phyloP scores from a whole-genome alignment of 805 yeast species.

The Pichia exigua region DNA sequence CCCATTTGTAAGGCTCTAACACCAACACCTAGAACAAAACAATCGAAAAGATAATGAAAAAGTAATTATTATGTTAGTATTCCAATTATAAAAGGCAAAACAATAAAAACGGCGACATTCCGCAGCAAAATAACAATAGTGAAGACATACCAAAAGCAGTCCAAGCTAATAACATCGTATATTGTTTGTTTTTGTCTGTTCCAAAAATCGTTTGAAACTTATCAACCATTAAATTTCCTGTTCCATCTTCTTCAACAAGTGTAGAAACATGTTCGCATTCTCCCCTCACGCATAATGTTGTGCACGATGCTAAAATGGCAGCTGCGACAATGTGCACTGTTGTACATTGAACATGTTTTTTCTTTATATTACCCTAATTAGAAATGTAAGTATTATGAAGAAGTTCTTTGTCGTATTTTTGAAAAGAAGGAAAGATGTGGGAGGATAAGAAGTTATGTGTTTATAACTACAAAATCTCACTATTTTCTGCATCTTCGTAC shows the following conservation, averaged over 20 bases:
- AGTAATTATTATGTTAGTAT: background rate
- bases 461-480: background rate
- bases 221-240: background rate
- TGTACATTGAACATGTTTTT: background rate
- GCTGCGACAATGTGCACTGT: background rate
- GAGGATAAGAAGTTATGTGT: background rate
- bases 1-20: slow-evolving; percentile 41
- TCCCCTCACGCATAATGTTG: background rate
- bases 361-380: background rate
- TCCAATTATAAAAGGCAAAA: background rate
- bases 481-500: slow-evolving; percentile 18
- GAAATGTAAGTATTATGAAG: background rate
- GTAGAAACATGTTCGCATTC: background rate
- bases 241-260: background rate
- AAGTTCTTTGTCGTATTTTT: background rate
- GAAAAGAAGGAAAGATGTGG: background rate
- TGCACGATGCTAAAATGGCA: background rate
- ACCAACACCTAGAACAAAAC: slow-evolving; percentile 26
- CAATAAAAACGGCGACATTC: background rate
- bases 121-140: background rate
- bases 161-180: slow-evolving; percentile 30
- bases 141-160: slow-evolving; percentile 29
- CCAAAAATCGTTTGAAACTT: background rate
- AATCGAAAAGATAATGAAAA: background rate
- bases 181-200: background rate